Percentiles rank a stretch among this genome's conserved stretches.
Evolutionary conservation across 2,329 filamentous ascomycete species (phyloP).

Genomic region (Pyrenophora seminiperda): DNA sequence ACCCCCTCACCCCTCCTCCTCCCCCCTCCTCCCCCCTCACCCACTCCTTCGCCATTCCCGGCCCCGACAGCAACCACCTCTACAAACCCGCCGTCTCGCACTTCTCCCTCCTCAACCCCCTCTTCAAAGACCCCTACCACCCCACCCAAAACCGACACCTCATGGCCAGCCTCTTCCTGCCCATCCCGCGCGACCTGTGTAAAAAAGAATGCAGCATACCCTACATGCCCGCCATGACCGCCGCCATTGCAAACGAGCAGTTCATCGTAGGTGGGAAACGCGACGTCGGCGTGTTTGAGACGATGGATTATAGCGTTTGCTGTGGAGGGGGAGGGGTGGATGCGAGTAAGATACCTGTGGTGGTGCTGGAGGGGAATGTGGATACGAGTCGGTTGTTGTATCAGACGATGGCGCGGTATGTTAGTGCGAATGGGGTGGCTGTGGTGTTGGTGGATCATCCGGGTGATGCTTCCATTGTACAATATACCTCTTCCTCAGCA

Average conservation of each 20-base stretch:
- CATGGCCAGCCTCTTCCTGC: slow-evolving; percentile 33
- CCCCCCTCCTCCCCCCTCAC: no score
- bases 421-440: slow-evolving; percentile 55
- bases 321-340: no score
- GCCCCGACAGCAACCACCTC: slow-evolving; percentile 18
- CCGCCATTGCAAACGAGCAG: slow-evolving; percentile 25
- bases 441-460: slow-evolving; percentile 59
- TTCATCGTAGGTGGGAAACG: slow-evolving; percentile 30
- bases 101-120: slow-evolving; percentile 15
- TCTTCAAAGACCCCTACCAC: slow-evolving; percentile 11
- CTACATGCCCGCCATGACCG: slow-evolving; percentile 30
- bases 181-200: slow-evolving; percentile 19
- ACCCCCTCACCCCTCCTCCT: no score
- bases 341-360: slow-evolving; percentile 17
- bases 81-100: slow-evolving; percentile 25
- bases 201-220: slow-evolving; percentile 13
- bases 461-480: slow-evolving; percentile 53
- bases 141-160: slow-evolving; percentile 14
- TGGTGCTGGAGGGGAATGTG: slow-evolving; percentile 56
- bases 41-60: slow-evolving; percentile 19
- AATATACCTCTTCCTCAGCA: slow-evolving; percentile 47
- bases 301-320: slow-evolving; percentile 25
- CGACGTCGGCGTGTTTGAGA: slow-evolving; percentile 26
- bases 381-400: slow-evolving; percentile 54
- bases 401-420: slow-evolving; percentile 51